Percentiles rank a stretch among this genome's conserved stretches.
phyloP scores from a whole-genome alignment of 1,284 basidiomycete genomes.

The Tilletia caries region DNA sequence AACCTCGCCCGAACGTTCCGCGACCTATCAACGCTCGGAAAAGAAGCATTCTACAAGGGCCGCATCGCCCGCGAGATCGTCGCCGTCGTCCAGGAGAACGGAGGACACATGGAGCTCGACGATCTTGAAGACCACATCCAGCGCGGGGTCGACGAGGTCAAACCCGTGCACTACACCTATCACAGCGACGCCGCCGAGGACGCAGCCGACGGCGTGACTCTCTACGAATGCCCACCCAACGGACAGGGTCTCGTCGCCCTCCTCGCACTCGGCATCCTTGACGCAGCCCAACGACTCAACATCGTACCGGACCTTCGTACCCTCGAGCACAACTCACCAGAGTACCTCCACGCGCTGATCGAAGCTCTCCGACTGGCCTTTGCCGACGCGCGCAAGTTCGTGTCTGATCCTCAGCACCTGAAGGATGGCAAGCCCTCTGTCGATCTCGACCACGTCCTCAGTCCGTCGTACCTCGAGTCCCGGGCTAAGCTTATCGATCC shows the following conservation, averaged over 20 bases:
- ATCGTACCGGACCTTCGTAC: slow-evolving; percentile 68
- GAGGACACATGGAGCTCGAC: slow-evolving; percentile 83
- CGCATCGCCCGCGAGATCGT: slow-evolving; percentile 84
- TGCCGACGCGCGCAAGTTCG: slow-evolving; percentile 77
- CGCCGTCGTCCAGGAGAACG: slow-evolving; percentile 66
- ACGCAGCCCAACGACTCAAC: slow-evolving; percentile 73
- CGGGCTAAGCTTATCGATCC: slow-evolving; percentile 79
- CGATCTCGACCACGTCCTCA: slow-evolving; percentile 50
- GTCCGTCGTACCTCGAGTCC: slow-evolving; percentile 71
- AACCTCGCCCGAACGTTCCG: slow-evolving; percentile 80
- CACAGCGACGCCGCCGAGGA: slow-evolving; percentile 60
- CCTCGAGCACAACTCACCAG: slow-evolving; percentile 79
- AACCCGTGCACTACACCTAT: slow-evolving; percentile 87
- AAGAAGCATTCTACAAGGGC: slow-evolving; percentile 88
- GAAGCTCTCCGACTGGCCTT: slow-evolving; percentile 75
- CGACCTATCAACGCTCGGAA: slow-evolving; percentile 73
- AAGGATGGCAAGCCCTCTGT: slow-evolving; percentile 67
- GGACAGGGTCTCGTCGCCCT: slow-evolving; percentile 94
- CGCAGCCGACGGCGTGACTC: slow-evolving; percentile 66
- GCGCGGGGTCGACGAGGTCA: slow-evolving; percentile 67
- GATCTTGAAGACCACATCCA: slow-evolving; percentile 72
- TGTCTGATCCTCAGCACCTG: slow-evolving; percentile 70
- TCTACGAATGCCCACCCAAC: slow-evolving; percentile 77
- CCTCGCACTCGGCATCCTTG: slow-evolving; percentile 84
- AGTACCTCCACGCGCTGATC: slow-evolving; percentile 83